These are phyloP conservation scores for Astrothelium subdiscretum DNA, from an alignment of 495 filamentous ascomycete species.

Conservation along the genomic window DNA sequence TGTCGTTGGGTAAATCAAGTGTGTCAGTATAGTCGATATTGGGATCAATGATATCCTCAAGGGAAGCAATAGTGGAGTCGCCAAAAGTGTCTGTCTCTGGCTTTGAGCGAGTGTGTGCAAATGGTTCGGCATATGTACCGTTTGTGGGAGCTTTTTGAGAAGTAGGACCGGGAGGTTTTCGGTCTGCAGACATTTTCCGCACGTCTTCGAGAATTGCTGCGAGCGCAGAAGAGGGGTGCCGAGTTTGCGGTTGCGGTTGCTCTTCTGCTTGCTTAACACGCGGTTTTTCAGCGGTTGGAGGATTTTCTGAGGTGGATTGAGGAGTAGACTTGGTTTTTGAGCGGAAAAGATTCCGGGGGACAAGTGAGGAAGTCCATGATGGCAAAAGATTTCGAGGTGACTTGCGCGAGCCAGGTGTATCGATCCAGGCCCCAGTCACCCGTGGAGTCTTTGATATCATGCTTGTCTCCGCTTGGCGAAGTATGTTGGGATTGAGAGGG, in stretches of 20 bases:
- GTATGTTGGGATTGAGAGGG: not conserved
- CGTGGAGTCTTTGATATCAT: conserved; percentile 28
- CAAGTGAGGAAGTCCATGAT: not conserved
- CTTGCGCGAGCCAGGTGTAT: conserved; percentile 23
- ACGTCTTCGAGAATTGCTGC: conserved; percentile 39
- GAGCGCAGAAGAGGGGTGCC: conserved; percentile 20
- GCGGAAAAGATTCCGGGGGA: not conserved
- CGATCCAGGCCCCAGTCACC: conserved; percentile 37
- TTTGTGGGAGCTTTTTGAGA: not conserved
- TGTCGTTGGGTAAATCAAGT: not conserved
- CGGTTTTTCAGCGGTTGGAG: not conserved
- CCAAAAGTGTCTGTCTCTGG: conserved; percentile 33
- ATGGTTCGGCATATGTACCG: not conserved
- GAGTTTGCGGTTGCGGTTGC: not conserved
- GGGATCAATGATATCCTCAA: conserved; percentile 41
- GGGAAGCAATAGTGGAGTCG: conserved; percentile 51
- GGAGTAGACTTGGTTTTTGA: not conserved
- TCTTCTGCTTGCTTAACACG: not conserved
- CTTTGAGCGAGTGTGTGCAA: conserved; percentile 15
- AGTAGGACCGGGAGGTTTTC: not conserved
- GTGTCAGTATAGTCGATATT: conserved; percentile 10
- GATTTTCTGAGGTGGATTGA: not conserved
- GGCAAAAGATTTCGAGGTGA: not conserved
- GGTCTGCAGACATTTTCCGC: not conserved
- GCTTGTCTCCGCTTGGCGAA: conserved; percentile 2